Evolutionary conservation across 768 basidiomycete species (phyloP), one percentile per base, ranked within the genome.

Genomic region (Boletus vinaceobasis): DNA sequence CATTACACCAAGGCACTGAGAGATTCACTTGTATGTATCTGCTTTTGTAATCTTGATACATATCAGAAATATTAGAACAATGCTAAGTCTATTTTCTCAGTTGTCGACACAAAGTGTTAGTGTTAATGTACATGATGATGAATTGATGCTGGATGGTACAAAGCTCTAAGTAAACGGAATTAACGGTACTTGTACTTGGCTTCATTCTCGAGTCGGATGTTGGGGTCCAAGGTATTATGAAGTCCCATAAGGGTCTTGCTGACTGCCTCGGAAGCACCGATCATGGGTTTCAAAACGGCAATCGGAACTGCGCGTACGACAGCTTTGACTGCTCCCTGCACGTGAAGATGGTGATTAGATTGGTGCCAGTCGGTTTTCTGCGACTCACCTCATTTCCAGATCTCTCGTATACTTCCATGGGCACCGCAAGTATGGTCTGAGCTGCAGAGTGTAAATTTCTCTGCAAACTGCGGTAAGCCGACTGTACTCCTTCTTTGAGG

Each of bases 321-420:
- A 23, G 96, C 90, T 52, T 87, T 88, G 21, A 95, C 88, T 48
- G 95, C 85, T 3, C 94, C 95, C 94, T 98, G 65, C 2, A 49
- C 8, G 50, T 49, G 14, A 52, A 55, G 9, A 33, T 26, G 19
- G 31, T 26, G 19, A 10, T 32, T 21, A 45, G 43, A 37, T 55
- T 29, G 29, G 27, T 19, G 33, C 35, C 13, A 48, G 17, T 27
- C 11, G 15, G 1, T 7, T 39, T 35, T 23, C 10, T 40, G 19
- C 1, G 13, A 74, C 81, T 63, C 61, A 89, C 95, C 81, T 97
- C 91, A 53, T 87, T 88, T 8, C 93, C 92, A 10, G 93, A 90
- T 56, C 90, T 79, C 72, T 99, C 97, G 62, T 98, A 96, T 11
- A 98, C 93, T 71, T 98, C 97, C 96, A 98, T 98, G 1, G 97